phyloP scores from a whole-genome alignment of 2,329 filamentous ascomycete species.

The Neospermospora avenae region DNA sequence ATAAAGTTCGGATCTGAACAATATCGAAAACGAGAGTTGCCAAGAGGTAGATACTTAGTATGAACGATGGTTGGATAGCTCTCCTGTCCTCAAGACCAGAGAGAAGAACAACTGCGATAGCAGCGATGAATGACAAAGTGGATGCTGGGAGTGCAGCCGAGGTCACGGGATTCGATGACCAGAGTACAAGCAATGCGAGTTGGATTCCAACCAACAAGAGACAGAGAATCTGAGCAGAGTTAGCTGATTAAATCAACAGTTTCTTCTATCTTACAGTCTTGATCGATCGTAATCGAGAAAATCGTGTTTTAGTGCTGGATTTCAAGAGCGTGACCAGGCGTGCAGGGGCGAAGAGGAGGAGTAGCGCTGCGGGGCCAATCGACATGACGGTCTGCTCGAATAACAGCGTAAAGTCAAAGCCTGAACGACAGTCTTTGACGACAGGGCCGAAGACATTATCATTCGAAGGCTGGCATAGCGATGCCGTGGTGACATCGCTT shows the following conservation, averaged over 20 bases:
- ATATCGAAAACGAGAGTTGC: constrained; percentile 19
- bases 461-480: constrained; percentile 10
- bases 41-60: constrained; percentile 21
- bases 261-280: constrained; percentile 11
- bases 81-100: constrained; percentile 18
- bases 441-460: constrained; percentile 20
- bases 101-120: constrained; percentile 12
- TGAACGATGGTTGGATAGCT: constrained; percentile 15
- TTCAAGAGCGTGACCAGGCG: constrained; percentile 10
- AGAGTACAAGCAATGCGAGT: constrained; percentile 18
- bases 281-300: not conserved
- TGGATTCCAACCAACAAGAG: constrained; percentile 12
- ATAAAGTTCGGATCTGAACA: constrained; percentile 23
- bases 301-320: constrained; percentile 13
- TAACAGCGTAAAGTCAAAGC: constrained; percentile 24
- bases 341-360: constrained; percentile 15
- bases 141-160: constrained; percentile 26
- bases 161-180: constrained; percentile 11
- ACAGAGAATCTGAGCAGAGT: constrained; percentile 5
- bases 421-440: constrained; percentile 18
- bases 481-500: constrained; percentile 7
- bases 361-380: constrained; percentile 15
- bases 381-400: constrained; percentile 22
- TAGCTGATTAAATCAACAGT: not conserved
- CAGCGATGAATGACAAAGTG: constrained; percentile 12